A percentile compares a stretch with the other conserved stretches of the same genome.
Evolutionary conservation across 495 filamentous ascomycete species (phyloP).

Genomic region (Penicillium angulare): DNA sequence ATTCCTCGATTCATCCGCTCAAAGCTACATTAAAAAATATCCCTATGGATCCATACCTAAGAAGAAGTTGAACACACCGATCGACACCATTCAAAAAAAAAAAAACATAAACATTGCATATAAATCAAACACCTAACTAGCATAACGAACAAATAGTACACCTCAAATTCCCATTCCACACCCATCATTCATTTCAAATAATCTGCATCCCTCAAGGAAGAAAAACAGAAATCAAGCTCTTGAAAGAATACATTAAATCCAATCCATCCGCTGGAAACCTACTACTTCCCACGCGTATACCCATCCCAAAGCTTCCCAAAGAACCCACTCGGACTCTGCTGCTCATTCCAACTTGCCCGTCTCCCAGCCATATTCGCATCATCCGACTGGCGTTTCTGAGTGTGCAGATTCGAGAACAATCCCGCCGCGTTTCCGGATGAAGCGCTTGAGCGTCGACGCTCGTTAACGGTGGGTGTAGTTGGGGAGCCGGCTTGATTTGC

Average conservation of each 20-base stretch:
- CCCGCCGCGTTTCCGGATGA: slow-evolving; percentile 18
- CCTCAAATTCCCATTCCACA: neutral
- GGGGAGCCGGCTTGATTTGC: slow-evolving; percentile 7
- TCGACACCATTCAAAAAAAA: no score
- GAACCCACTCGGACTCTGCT: slow-evolving; percentile 39
- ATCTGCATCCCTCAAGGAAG: no score
- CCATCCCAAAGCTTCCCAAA: slow-evolving; percentile 56
- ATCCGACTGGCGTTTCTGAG: slow-evolving; percentile 49
- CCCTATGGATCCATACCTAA: no score
- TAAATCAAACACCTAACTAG: no score
- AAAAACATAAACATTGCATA: no score
- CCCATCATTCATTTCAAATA: no score
- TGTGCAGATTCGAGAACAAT: slow-evolving; percentile 49
- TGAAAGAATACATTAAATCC: neutral
- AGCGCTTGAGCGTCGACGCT: slow-evolving; percentile 37
- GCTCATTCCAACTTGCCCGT: slow-evolving; percentile 50
- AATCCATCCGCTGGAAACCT: neutral
- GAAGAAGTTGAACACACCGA: no score
- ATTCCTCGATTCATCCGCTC: no score
- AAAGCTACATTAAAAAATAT: no score
- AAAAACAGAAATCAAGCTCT: neutral
- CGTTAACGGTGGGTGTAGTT: slow-evolving; percentile 18
- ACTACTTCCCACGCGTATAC: slow-evolving; percentile 38
- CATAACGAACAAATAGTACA: neutral
- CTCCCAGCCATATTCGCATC: slow-evolving; percentile 40